These are phyloP conservation scores for Rhododendron henanense DNA, from an alignment of 148 eudicot species.

Conservation along the genomic window DNA sequence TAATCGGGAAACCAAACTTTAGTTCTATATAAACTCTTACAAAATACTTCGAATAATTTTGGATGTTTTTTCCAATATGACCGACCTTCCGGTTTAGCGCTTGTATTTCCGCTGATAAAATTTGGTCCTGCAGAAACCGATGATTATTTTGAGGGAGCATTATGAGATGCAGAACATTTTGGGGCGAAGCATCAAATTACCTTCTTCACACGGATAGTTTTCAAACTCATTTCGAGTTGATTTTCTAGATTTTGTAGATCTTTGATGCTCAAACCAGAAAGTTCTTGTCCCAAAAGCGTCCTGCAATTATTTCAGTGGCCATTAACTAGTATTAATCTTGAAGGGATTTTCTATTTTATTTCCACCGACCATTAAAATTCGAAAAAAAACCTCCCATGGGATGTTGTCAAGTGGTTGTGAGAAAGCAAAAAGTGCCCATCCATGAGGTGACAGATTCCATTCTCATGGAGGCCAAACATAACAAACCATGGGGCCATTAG, in stretches of 20 bases:
- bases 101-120: constrained; percentile 44
- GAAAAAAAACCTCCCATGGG: too few relatives aligned
- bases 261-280: constrained; percentile 53
- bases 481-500: too few relatives aligned
- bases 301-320: constrained; percentile 29
- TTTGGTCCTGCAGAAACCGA: constrained; percentile 50
- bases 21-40: neutral
- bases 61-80: neutral
- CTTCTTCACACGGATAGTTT: constrained; percentile 50
- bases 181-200: constrained; percentile 21
- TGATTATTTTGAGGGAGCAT: too few relatives aligned
- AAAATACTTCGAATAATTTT: neutral
- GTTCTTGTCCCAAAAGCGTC: constrained; percentile 62
- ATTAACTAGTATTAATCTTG: constrained; percentile 20
- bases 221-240: constrained; percentile 52
- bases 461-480: too few relatives aligned
- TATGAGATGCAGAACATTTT: neutral
- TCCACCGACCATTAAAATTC: too few relatives aligned
- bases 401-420: too few relatives aligned
- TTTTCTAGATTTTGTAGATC: constrained; percentile 60
- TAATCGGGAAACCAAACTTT: neutral
- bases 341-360: too few relatives aligned
- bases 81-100: constrained; percentile 50
- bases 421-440: too few relatives aligned
- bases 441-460: too few relatives aligned